Conservation (phyloP, 148 eudicot species). For the Arctostaphylos glauca region DNA sequence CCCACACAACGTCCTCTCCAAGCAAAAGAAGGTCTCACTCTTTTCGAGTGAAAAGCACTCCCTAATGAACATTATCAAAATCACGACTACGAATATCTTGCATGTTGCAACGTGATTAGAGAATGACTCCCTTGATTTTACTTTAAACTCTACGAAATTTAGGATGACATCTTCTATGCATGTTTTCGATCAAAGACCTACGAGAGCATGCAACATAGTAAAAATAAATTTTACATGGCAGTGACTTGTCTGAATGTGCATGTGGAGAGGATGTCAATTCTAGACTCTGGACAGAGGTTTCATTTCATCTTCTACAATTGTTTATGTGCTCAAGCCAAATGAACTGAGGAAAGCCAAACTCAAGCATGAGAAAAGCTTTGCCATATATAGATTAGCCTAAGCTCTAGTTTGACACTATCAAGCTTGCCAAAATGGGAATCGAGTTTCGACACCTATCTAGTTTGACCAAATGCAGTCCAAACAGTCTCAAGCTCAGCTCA, state of each 20-base stretch:
- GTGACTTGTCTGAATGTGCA: background rate
- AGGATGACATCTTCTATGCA: too few species aligned
- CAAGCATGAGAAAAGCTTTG: background rate
- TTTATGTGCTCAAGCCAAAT: background rate
- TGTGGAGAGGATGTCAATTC: background rate
- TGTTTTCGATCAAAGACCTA: background rate
- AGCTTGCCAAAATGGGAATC: background rate
- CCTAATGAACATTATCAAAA: too few species aligned
- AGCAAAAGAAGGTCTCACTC: too few species aligned
- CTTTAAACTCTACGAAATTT: too few species aligned
- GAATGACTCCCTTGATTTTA: too few species aligned
- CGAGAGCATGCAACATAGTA: too few species aligned
- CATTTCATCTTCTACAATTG: background rate
- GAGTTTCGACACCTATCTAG: background rate
- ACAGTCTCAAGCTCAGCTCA: background rate
- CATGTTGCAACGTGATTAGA: too few species aligned
- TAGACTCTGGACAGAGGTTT: background rate
- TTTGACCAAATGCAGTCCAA: background rate
- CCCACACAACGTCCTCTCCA: too few species aligned
- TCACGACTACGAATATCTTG: too few species aligned
- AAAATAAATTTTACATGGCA: too few species aligned
- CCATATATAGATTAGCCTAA: background rate
- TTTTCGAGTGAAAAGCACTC: too few species aligned
- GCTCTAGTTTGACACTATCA: conserved; percentile 2
- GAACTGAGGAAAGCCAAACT: background rate